Evolutionary conservation across 2,329 filamentous ascomycete species (phyloP).

Genomic region (Neofusicoccum parvum): DNA sequence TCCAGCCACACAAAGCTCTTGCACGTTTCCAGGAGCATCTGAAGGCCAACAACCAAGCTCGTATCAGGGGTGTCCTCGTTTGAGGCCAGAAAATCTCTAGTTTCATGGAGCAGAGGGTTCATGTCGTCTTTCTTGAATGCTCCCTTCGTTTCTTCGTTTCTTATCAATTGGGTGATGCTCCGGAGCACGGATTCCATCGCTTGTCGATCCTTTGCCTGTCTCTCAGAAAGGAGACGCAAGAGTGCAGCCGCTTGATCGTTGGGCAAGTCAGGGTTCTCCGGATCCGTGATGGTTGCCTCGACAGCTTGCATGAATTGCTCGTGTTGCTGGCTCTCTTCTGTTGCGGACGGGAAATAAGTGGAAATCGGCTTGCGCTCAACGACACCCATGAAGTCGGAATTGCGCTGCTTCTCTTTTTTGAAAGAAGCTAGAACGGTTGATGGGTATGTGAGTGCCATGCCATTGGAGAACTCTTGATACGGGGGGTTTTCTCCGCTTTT

Average conservation of each 20-base stretch:
- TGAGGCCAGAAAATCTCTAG: neutral
- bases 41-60: neutral
- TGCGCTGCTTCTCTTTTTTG: neutral
- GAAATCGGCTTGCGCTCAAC: conserved; percentile 5
- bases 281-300: neutral
- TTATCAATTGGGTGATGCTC: conserved; percentile 4
- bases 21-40: neutral
- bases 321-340: neutral
- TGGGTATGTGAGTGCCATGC: neutral
- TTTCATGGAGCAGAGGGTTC: conserved; percentile 1
- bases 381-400: neutral
- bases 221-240: neutral
- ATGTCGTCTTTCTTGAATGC: neutral
- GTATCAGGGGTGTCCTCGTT: neutral
- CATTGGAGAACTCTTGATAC: neutral
- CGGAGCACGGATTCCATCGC: neutral
- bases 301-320: neutral
- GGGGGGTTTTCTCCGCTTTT: neutral
- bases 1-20: conserved; percentile 7
- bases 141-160: neutral
- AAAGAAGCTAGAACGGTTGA: neutral
- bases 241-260: neutral
- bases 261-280: neutral
- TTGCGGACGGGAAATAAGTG: neutral
- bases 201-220: neutral